A percentile compares a stretch with the other conserved stretches of the same genome.
Evolutionary conservation across 306 rosid species (phyloP).

Genomic region (Arachis stenosperma): DNA sequence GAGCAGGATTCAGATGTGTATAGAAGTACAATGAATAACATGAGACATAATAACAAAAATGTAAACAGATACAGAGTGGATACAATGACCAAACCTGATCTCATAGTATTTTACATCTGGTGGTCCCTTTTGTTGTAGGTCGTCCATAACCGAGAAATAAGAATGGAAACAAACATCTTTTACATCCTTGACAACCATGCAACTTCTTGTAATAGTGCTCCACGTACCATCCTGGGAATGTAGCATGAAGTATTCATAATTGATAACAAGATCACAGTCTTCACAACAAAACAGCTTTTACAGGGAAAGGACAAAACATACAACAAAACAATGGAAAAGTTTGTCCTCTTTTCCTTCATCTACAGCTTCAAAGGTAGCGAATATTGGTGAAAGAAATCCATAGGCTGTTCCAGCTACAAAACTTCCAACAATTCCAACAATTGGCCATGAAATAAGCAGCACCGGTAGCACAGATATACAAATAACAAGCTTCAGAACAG

Average conservation of each 20-base stretch:
- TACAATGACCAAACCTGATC: conserved; percentile 60
- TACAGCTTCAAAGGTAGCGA: conserved; percentile 83
- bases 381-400: conserved; percentile 75
- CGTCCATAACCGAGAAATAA: conserved; percentile 81
- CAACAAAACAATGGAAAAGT: conserved; percentile 69
- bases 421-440: conserved; percentile 78
- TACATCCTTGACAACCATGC: conserved; percentile 72
- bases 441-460: conserved; percentile 68
- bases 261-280: conserved; percentile 33
- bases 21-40: conserved; percentile 13
- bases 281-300: conserved; percentile 1
- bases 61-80: conserved; percentile 4
- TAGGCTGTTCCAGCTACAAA: conserved; percentile 78
- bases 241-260: conserved; percentile 33
- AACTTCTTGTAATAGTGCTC: conserved; percentile 66
- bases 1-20: not conserved
- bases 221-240: conserved; percentile 80
- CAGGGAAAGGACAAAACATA: conserved; percentile 50
- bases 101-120: conserved; percentile 68
- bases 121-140: conserved; percentile 59
- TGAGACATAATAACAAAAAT: conserved; percentile 25
- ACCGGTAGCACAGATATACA: conserved; percentile 68
- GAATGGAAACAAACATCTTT: conserved; percentile 75
- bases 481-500: conserved; percentile 71
- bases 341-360: conserved; percentile 76